Base-by-base conservation (phyloP, 108 stramenopile genomes). In the Skeletonema costatum region DNA sequence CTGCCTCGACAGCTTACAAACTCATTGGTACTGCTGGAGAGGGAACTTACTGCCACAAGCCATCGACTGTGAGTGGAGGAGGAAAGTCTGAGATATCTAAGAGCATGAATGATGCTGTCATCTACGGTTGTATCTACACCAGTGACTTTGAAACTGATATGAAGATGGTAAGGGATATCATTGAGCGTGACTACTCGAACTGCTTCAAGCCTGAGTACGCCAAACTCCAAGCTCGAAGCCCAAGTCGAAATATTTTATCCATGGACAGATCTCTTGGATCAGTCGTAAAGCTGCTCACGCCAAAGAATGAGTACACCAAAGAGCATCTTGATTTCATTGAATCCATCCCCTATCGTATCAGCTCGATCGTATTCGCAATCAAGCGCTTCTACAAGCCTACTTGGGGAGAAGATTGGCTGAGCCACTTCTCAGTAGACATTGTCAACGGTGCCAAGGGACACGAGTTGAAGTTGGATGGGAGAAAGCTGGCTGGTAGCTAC, bases 21-120 rank as follows among this genome's bases (percentile, higher is more conserved):
- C 63, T 87, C 8, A 73, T 85, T 33, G 87, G 84, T 68, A 87
- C 87, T n/a, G 67, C 81, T 14, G 77, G 80, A 17, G 87, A 87
- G 68, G 83, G 83, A 30, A 82, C 81, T n/a, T 87, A 70, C 62
- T 87, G 87, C 30, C 87, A 87, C 81, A 87, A 87, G 60, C 87
- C 87, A 35, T 78, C 84, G 0, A 87, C 87, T 30, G 87, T 87
- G 39, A 85, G 83, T 60, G 87, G 87, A 46, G 87, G 87, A 11
- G 79, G 79, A 30, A 87, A 87, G 64, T 76, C 74, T 19, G 87
- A 87, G 48, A 87, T 87, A 32, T 83, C 81, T 2, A 87, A 87
- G 59, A 82, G 80, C 11, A 46, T 87, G 32, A 85, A 68, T 30
- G 87, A 87, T 65, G 87, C 87, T 0, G 87, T 87, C 38, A 83